These are phyloP conservation scores for Aspergillus sp. DNA, from an alignment of 2,329 filamentous ascomycete species.

Conservation along the genomic window DNA sequence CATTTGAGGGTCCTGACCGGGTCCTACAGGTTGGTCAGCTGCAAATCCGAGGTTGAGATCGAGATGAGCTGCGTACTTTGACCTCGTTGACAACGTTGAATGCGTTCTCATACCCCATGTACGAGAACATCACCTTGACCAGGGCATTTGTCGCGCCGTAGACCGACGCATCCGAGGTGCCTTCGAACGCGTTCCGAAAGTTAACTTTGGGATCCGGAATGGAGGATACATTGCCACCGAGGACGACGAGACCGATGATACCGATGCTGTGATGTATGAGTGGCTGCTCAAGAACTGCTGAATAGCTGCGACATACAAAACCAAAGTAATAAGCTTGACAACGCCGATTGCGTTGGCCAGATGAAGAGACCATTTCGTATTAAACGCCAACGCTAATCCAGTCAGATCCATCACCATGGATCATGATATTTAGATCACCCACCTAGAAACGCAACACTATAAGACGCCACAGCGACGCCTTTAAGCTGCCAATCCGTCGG, in stretches of 20 bases:
- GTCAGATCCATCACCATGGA: neutral
- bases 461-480: conserved; percentile 64
- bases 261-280: conserved; percentile 40
- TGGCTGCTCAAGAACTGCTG: neutral
- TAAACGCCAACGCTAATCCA: conserved; percentile 46
- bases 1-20: conserved; percentile 57
- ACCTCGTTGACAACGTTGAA: conserved; percentile 65
- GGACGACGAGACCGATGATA: conserved; percentile 62
- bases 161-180: conserved; percentile 42
- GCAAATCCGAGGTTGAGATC: neutral
- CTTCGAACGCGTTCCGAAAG: conserved; percentile 56
- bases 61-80: conserved; percentile 34
- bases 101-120: conserved; percentile 58
- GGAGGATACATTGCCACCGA: conserved; percentile 53
- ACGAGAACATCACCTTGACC: conserved; percentile 60
- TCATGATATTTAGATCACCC: conserved; percentile 25
- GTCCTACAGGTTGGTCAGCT: conserved; percentile 38
- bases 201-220: conserved; percentile 54
- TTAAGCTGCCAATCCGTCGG: conserved; percentile 65
- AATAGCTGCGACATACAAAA: conserved; percentile 48
- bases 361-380: conserved; percentile 59
- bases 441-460: conserved; percentile 60
- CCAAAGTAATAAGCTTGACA: conserved; percentile 60
- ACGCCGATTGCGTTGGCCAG: conserved; percentile 57
- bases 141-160: conserved; percentile 57